Base-by-base conservation (phyloP, 176 grass and related monocot genomes). In the Pontederia paniculata region DNA sequence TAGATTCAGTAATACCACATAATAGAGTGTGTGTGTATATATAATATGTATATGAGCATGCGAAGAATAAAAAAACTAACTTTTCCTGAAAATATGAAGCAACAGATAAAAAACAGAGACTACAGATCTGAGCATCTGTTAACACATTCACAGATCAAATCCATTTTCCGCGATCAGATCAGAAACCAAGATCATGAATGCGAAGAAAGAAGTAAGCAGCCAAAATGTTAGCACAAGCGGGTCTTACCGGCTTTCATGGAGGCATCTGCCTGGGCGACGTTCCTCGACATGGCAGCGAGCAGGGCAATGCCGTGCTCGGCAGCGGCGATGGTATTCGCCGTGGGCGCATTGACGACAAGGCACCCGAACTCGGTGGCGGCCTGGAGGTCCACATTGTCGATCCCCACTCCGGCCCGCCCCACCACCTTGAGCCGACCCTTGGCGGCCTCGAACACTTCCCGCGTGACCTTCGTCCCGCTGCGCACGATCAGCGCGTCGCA, bases 371-470 rank as follows among this genome's bases (percentile, higher is more conserved):
- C 54, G 5, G 54, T 56, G 21, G 54, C 54, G 4, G 54, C 54
- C 22, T 56, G 54, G 21, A 56, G 54, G 54, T 56, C 54, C 20
- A 56, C 54, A 28, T 56, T 56, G 54, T 56, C 21, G 54, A 23
- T 56, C 21, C 54, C 54, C 54, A 31, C 53, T 8, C 53, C 53
- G 53, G 53, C 53, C 54, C 54, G 11, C 21, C 54, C 53, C 20
- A 55, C 53, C 10, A 55, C 53, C 21, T 56, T 56, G 54, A 56
- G 54, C 54, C 54, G 54, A 12, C 54, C 54, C 11, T 28, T 28
- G 11, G 54, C 21, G 9, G 20, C 12, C 22, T 56, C 54, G 9
- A 56, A 28, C 11, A 56, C 54, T 23, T 56, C 21, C 9, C 20
- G 20, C 54, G 20, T 56, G 21, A 56, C 54, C 54, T 56, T 56